Evolutionary conservation across 768 basidiomycete genomes (phyloP).

Genomic region (Lepiota venenata): DNA sequence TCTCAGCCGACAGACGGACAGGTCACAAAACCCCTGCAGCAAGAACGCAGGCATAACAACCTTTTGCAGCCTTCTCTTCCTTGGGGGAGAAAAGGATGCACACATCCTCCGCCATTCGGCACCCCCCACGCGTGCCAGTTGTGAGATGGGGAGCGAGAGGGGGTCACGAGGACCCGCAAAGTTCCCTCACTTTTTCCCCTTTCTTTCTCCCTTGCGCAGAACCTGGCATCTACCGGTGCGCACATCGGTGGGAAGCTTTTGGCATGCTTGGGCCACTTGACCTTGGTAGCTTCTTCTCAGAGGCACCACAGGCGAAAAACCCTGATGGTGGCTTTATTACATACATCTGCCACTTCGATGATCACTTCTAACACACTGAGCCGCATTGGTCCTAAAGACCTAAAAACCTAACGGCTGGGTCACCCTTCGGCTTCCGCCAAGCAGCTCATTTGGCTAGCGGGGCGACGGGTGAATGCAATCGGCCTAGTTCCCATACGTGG

Average conservation of each 20-base stretch:
- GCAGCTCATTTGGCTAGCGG: not conserved
- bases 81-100: no score
- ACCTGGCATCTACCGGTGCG: not conserved
- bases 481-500: not conserved
- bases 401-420: not conserved
- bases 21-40: not conserved
- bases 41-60: not conserved
- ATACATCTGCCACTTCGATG: not conserved
- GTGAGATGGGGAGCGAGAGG: no score
- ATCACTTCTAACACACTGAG: not conserved
- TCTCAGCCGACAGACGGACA: no score
- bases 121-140: no score
- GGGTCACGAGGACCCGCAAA: not conserved
- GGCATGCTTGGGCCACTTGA: not conserved
- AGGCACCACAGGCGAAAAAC: not conserved
- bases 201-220: not conserved
- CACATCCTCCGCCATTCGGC: no score
- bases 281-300: not conserved
- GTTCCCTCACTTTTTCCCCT: not conserved
- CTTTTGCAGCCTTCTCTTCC: not conserved
- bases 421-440: no score
- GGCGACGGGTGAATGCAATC: not conserved
- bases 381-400: not conserved
- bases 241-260: not conserved
- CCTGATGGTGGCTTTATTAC: not conserved